Conservation (phyloP, 1,284 basidiomycete genomes). For the Marasmius sp. region DNA sequence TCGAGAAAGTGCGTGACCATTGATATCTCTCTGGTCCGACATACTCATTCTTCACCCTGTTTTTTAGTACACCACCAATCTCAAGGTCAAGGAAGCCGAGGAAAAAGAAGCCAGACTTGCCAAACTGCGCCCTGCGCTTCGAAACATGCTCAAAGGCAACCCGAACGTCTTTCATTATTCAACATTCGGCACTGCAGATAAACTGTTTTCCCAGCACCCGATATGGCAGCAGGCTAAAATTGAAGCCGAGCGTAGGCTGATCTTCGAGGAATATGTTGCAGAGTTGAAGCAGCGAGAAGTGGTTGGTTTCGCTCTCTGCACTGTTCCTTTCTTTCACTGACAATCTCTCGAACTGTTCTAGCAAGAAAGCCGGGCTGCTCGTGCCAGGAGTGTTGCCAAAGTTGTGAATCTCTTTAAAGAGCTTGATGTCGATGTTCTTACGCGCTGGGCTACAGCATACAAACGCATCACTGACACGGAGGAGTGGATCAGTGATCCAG, state of each 20-base stretch:
- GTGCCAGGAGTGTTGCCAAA: conserved; percentile 75
- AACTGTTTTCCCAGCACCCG: conserved; percentile 78
- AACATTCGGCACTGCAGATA: conserved; percentile 85
- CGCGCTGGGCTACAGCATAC: conserved; percentile 85
- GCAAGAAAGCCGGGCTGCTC: conserved; percentile 76
- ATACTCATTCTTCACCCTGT: conserved; percentile 13
- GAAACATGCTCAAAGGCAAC: conserved; percentile 82
- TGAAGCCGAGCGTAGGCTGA: conserved; percentile 78
- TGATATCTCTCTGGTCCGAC: neutral
- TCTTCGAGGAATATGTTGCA: conserved; percentile 88
- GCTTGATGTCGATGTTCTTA: conserved; percentile 84
- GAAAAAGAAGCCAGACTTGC: conserved; percentile 79
- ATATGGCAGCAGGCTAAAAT: conserved; percentile 86
- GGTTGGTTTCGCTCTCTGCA: conserved; percentile 43
- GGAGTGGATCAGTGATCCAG: conserved; percentile 73
- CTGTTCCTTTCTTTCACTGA: neutral
- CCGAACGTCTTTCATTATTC: conserved; percentile 87
- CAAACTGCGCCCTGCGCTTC: conserved; percentile 79
- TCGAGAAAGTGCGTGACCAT: conserved; percentile 72
- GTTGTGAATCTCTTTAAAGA: conserved; percentile 79
- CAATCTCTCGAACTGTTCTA: conserved; percentile 26
- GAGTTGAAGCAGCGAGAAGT: conserved; percentile 86
- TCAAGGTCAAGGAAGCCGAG: conserved; percentile 67
- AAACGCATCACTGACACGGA: conserved; percentile 73
- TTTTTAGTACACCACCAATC: conserved; percentile 66